Evolutionary conservation across 345 rosid species (phyloP).

Genomic region (Toxicodendron radicans): DNA sequence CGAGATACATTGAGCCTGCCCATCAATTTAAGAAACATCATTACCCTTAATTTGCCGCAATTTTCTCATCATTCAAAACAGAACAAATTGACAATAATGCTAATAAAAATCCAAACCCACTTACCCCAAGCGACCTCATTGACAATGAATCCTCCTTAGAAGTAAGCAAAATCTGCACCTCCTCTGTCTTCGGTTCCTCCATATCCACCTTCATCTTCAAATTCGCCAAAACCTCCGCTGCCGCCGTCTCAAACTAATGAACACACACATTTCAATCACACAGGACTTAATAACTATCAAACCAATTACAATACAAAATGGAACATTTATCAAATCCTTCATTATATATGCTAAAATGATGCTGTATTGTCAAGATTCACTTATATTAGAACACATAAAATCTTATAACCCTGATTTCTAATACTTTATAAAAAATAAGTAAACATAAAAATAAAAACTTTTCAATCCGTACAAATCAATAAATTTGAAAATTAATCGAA

Average conservation of each 20-base stretch:
- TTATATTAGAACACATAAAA: too few species aligned
- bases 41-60: not conserved
- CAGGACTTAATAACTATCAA: too few species aligned
- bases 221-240: slow-evolving; percentile 79
- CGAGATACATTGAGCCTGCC: slow-evolving; percentile 81
- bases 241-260: slow-evolving; percentile 83
- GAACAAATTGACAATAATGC: not conserved
- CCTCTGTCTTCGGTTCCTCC: slow-evolving; percentile 64
- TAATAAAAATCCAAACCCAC: slow-evolving; percentile 11
- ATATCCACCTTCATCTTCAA: slow-evolving; percentile 79
- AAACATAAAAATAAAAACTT: not conserved
- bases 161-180: slow-evolving; percentile 78
- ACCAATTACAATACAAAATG: not conserved
- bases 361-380: too few species aligned
- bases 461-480: not conserved
- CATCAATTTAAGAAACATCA: not conserved
- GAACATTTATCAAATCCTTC: too few species aligned
- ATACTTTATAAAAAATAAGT: not conserved
- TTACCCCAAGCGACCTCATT: slow-evolving; percentile 80
- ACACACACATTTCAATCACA: not conserved
- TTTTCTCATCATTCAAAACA: not conserved
- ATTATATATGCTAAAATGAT: too few species aligned
- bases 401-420: not conserved
- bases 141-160: slow-evolving; percentile 84
- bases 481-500: too few species aligned